Evolutionary conservation across 2,329 filamentous ascomycete species (phyloP), one percentile per base, ranked within the genome.

Genomic region (Botrytis fragariae): DNA sequence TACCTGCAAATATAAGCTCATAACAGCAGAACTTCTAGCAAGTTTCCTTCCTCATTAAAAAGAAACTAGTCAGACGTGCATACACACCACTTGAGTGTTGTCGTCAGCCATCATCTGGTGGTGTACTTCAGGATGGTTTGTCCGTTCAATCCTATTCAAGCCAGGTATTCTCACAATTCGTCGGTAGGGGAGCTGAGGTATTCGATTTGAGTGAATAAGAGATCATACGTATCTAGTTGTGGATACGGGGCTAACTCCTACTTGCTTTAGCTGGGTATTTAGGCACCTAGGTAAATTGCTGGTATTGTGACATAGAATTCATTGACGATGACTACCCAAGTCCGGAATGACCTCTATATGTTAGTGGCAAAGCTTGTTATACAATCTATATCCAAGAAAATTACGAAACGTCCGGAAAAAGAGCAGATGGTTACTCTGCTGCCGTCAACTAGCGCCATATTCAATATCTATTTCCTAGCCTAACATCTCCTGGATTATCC

Each of bases 401-500:
- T 1, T 51, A 12, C 10, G n/a, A n/a, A n/a, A n/a, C n/a, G n/a
- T n/a, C n/a, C n/a, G n/a, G n/a, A n/a, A n/a, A n/a, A n/a, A n/a
- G n/a, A n/a, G n/a, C n/a, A n/a, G n/a, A n/a, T n/a, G n/a, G n/a
- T n/a, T n/a, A n/a, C n/a, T n/a, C n/a, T 18, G 1, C 42, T 64
- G n/a, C 9, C 18, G 32, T 45, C 5, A 4, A 16, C 5, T 18
- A 4, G 29, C 0, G 3, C 10, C 10, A 48, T 5, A 35, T 18
- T 2, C 4, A 35, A n/a, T 16, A 8, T 18, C 44, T 25, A 10
- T 1, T 14, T 25, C 25, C 14, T 4, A 22, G 1, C 29, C 20
- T 4, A 16, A 44, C 0, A 7, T 18, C 4, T 48, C 29, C 29
- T 25, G 14, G 5, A 4, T 16, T 10, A 5, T 5, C 4, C 4